phyloP scores from a whole-genome alignment of 805 yeast genomes.

The Candida incommunis region DNA sequence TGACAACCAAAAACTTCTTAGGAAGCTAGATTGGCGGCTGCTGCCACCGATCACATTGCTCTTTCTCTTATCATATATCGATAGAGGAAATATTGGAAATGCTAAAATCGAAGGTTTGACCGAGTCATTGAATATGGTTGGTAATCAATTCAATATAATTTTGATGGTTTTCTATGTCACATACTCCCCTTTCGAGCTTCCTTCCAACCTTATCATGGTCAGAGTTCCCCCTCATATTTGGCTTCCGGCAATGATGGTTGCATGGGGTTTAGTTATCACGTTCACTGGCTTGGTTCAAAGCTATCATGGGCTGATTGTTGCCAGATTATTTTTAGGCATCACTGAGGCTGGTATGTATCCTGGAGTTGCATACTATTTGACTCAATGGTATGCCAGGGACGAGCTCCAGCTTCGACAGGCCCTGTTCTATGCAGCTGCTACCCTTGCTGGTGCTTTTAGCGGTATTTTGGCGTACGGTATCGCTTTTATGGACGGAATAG shows the following conservation, averaged over 20 bases:
- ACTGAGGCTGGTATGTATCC: background rate
- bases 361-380: background rate
- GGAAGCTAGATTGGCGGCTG: conserved; percentile 12
- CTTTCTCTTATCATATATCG: conserved; percentile 24
- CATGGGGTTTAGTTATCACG: background rate
- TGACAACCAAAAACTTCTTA: conserved; percentile 4
- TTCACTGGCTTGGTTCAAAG: background rate
- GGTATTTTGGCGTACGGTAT: background rate
- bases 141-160: background rate
- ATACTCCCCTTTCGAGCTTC: background rate
- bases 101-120: background rate
- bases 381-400: background rate
- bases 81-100: conserved; percentile 33
- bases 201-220: background rate
- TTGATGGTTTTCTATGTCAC: background rate
- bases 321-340: background rate
- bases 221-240: background rate
- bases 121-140: background rate
- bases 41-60: conserved; percentile 12
- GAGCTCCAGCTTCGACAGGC: background rate
- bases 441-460: background rate
- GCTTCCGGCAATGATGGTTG: background rate
- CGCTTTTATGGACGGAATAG: conserved; percentile 29
- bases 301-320: background rate
- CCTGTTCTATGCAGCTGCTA: background rate